Percentiles rank a stretch among this genome's conserved stretches.
phyloP scores from a whole-genome alignment of 169 alveolate genomes.

The Cytauxzoon felis region DNA sequence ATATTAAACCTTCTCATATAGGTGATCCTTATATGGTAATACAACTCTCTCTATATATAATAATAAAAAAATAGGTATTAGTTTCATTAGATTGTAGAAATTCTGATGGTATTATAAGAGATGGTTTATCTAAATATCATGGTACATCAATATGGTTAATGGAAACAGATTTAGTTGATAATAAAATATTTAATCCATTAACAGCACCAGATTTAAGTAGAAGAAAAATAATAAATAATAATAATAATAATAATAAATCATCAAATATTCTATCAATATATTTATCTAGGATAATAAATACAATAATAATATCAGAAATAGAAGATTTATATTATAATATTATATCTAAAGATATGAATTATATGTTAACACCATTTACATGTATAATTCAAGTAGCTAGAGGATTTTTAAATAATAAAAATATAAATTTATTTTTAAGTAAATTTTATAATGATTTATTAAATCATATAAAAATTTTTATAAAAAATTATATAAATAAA shows the following conservation, averaged over 20 bases:
- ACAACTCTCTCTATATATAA: neutral
- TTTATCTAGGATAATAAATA: too few relatives aligned
- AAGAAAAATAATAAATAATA: too few relatives aligned
- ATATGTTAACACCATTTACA: neutral
- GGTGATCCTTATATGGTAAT: constrained; percentile 47
- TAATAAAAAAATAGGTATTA: constrained; percentile 36
- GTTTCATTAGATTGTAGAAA: constrained; percentile 59
- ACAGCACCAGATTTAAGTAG: too few relatives aligned
- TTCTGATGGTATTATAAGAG: constrained; percentile 26
- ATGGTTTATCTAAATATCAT: constrained; percentile 1
- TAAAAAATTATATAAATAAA: too few relatives aligned
- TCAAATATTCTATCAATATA: too few relatives aligned
- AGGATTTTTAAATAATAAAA: too few relatives aligned
- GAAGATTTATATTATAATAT: neutral
- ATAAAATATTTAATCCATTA: neutral
- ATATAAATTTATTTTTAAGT: too few relatives aligned
- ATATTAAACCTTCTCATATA: constrained; percentile 13
- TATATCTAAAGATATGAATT: neutral
- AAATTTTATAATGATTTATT: too few relatives aligned
- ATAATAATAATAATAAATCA: too few relatives aligned
- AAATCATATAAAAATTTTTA: too few relatives aligned
- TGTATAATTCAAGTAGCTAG: neutral
- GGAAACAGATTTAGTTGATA: constrained; percentile 21
- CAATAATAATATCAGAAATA: too few relatives aligned
- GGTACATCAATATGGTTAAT: constrained; percentile 33